phyloP scores from a whole-genome alignment of 164 flowering plant species.

The Magnolia kwangsiensis region DNA sequence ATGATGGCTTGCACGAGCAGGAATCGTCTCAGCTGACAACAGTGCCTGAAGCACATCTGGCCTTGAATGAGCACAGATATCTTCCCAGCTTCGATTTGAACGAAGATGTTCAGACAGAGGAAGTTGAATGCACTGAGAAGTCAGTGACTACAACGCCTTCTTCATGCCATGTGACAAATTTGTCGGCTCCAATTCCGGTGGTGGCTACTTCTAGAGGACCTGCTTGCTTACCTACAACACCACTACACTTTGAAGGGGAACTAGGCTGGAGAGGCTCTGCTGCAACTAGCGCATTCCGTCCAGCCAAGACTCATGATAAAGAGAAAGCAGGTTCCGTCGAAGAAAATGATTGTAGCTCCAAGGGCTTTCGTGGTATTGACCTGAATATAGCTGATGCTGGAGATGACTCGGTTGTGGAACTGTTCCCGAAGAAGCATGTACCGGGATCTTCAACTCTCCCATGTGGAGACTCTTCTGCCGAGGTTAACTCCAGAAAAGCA shows the following conservation, averaged over 20 bases:
- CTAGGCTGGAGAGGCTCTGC: slow-evolving; percentile 96
- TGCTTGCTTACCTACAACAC: slow-evolving; percentile 64
- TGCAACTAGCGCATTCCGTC: slow-evolving; percentile 93
- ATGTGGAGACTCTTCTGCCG: slow-evolving; percentile 17
- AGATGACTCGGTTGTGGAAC: slow-evolving; percentile 10
- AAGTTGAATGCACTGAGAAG: slow-evolving; percentile 10
- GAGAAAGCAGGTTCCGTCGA: slow-evolving; percentile 10
- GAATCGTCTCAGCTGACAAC: slow-evolving; percentile 17
- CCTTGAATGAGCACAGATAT: not conserved
- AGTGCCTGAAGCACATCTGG: slow-evolving; percentile 10
- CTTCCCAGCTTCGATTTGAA: slow-evolving; percentile 24
- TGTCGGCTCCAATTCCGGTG: slow-evolving; percentile 54
- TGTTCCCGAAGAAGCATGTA: not conserved
- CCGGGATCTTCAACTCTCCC: not conserved
- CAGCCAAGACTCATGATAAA: slow-evolving; percentile 34
- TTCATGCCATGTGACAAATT: not conserved
- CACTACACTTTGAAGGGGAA: slow-evolving; percentile 50
- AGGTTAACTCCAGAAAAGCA: slow-evolving; percentile 18
- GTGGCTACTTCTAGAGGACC: slow-evolving; percentile 84
- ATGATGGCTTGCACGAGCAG: slow-evolving; percentile 5
- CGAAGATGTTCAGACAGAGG: slow-evolving; percentile 21
- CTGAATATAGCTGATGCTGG: slow-evolving; percentile 38
- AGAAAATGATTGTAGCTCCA: slow-evolving; percentile 5
- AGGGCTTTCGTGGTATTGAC: slow-evolving; percentile 30
- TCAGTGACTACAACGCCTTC: not conserved